A percentile compares a stretch with the other conserved stretches of the same genome.
Evolutionary conservation across 805 yeast species (phyloP).

Genomic region (Candida gorgasii): DNA sequence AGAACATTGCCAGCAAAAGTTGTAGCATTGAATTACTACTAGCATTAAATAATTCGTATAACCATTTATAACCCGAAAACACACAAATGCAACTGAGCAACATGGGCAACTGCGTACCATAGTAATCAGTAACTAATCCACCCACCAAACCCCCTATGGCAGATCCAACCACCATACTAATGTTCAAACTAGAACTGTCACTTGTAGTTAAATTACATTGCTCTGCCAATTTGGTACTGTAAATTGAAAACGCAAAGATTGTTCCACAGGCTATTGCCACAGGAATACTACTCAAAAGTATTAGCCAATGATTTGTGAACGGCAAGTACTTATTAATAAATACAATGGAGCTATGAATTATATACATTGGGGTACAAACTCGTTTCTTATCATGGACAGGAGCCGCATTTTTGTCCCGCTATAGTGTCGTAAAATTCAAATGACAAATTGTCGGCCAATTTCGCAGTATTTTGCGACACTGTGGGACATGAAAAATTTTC

Average conservation of each 20-base stretch:
- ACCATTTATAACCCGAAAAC: constrained; percentile 29
- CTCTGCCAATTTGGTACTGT: constrained; percentile 33
- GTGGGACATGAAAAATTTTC: constrained; percentile 1
- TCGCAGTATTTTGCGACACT: constrained; percentile 3
- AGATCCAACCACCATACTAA: constrained; percentile 31
- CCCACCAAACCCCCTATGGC: constrained; percentile 34
- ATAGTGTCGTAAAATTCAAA: not conserved
- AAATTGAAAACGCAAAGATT: constrained; percentile 34
- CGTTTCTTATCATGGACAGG: not conserved
- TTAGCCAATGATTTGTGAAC: constrained; percentile 27
- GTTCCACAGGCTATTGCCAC: constrained; percentile 37
- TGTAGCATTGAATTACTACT: constrained; percentile 20
- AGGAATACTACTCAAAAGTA: constrained; percentile 27
- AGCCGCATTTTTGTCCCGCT: constrained; percentile 5
- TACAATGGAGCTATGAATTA: constrained; percentile 13
- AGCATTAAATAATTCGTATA: constrained; percentile 21
- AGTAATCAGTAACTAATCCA: constrained; percentile 33
- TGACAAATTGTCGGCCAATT: not conserved
- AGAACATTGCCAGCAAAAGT: constrained; percentile 29
- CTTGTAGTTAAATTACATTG: constrained; percentile 28
- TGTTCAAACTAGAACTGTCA: constrained; percentile 31
- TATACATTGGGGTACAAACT: constrained; percentile 10
- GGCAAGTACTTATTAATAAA: constrained; percentile 24
- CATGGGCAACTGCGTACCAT: constrained; percentile 37
- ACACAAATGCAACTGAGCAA: constrained; percentile 25